phyloP scores from a whole-genome alignment of 257 asterid genomes.

The Nyctanthes arbortristis region DNA sequence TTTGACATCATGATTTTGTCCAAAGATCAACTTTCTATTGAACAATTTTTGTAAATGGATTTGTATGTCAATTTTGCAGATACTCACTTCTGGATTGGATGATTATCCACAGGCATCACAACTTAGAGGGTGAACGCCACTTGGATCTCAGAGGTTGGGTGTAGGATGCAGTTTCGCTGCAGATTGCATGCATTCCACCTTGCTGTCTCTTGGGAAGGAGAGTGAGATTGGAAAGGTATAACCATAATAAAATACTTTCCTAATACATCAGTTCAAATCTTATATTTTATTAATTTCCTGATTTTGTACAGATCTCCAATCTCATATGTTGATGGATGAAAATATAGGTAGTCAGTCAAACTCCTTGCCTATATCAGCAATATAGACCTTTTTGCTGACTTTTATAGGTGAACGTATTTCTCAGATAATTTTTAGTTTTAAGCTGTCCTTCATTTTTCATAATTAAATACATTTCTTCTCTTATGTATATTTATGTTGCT shows the following conservation, averaged over 20 bases:
- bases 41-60: slow-evolving; percentile 1
- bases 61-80: slow-evolving; percentile 42
- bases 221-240: slow-evolving; percentile 60
- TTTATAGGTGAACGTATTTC: too few relatives aligned
- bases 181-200: slow-evolving; percentile 87
- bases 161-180: slow-evolving; percentile 99
- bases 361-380: too few relatives aligned
- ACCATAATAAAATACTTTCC: background rate
- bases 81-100: slow-evolving; percentile 94
- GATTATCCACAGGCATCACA: slow-evolving; percentile 99
- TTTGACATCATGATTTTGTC: background rate
- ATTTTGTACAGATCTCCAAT: too few relatives aligned
- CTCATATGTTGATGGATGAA: too few relatives aligned
- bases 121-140: slow-evolving; percentile 92
- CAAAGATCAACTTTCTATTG: background rate
- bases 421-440: too few relatives aligned
- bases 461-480: too few relatives aligned
- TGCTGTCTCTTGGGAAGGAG: slow-evolving; percentile 66
- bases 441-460: too few relatives aligned
- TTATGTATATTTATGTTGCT: too few relatives aligned
- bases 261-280: background rate
- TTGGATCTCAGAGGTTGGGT: slow-evolving; percentile 97
- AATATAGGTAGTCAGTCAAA: too few relatives aligned
- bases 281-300: background rate
- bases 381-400: too few relatives aligned